These are phyloP conservation scores for Botrytis porri DNA, from an alignment of 2,329 filamentous ascomycete species.

Conservation along the genomic window DNA sequence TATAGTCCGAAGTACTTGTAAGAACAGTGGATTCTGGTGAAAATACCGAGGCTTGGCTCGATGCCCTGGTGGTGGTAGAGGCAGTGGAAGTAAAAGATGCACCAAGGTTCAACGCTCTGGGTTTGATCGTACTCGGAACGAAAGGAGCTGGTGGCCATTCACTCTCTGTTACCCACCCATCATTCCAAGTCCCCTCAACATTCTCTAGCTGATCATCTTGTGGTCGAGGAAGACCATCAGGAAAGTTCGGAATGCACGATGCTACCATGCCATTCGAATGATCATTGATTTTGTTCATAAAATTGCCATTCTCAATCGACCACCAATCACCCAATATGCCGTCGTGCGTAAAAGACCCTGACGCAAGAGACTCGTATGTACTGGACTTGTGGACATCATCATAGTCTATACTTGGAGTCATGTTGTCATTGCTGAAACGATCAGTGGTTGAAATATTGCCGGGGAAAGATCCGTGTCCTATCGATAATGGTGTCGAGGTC, in stretches of 20 bases:
- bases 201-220: conserved; percentile 12
- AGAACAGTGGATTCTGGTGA: conserved; percentile 23
- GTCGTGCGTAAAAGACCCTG: neutral
- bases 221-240: conserved; percentile 27
- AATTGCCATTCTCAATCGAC: neutral
- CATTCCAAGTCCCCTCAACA: conserved; percentile 22
- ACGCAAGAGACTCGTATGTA: neutral
- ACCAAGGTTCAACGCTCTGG: conserved; percentile 29
- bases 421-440: conserved; percentile 20
- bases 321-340: conserved; percentile 22
- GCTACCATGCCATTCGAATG: neutral
- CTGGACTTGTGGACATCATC: conserved; percentile 22
- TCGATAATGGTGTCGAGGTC: conserved; percentile 21
- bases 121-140: conserved; percentile 31
- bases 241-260: conserved; percentile 13
- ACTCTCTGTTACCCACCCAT: neutral
- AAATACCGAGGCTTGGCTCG: conserved; percentile 26
- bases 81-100: conserved; percentile 23
- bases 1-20: conserved; percentile 22
- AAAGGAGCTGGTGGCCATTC: conserved; percentile 22
- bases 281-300: neutral
- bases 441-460: conserved; percentile 15
- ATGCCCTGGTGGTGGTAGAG: conserved; percentile 26
- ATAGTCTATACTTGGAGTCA: conserved; percentile 23
- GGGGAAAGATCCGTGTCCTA: conserved; percentile 19